These are phyloP conservation scores for Ustilago xerochloae DNA, from an alignment of 1,284 basidiomycete species.

Conservation along the genomic window DNA sequence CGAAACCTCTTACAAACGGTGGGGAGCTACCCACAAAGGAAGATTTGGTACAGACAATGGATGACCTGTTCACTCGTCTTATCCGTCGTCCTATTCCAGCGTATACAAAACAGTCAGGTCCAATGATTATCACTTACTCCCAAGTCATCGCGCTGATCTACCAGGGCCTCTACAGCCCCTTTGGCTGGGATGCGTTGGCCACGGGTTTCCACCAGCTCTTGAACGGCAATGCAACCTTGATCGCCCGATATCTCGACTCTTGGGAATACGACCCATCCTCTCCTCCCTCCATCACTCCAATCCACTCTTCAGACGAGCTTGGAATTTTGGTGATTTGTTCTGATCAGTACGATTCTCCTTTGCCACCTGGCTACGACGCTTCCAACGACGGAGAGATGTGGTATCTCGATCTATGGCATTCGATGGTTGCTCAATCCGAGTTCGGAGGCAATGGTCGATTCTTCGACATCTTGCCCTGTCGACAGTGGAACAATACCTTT, in stretches of 20 bases:
- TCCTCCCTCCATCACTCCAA: neutral
- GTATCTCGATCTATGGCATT: constrained; percentile 31
- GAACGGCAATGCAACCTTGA: constrained; percentile 22
- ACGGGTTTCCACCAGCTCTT: constrained; percentile 19
- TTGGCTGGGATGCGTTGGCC: constrained; percentile 22
- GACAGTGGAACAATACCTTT: constrained; percentile 36
- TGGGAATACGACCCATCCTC: constrained; percentile 38
- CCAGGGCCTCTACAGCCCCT: constrained; percentile 21
- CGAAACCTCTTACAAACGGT: neutral
- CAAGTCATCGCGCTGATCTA: constrained; percentile 34
- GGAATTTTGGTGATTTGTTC: constrained; percentile 39
- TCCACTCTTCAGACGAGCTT: constrained; percentile 27
- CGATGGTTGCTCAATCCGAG: constrained; percentile 30
- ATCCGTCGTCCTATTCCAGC: constrained; percentile 24
- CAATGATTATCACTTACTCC: constrained; percentile 38
- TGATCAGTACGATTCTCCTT: constrained; percentile 33
- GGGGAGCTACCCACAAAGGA: neutral
- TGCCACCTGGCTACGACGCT: constrained; percentile 8
- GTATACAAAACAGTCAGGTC: constrained; percentile 14
- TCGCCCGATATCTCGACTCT: constrained; percentile 20
- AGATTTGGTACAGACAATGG: constrained; percentile 13
- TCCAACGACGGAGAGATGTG: constrained; percentile 21
- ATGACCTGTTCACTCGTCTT: constrained; percentile 20
- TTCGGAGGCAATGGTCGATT: constrained; percentile 44
- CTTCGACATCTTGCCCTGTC: constrained; percentile 43